phyloP scores from a whole-genome alignment of 371 early-diverging fungal species.

The Mucor racemosus region DNA sequence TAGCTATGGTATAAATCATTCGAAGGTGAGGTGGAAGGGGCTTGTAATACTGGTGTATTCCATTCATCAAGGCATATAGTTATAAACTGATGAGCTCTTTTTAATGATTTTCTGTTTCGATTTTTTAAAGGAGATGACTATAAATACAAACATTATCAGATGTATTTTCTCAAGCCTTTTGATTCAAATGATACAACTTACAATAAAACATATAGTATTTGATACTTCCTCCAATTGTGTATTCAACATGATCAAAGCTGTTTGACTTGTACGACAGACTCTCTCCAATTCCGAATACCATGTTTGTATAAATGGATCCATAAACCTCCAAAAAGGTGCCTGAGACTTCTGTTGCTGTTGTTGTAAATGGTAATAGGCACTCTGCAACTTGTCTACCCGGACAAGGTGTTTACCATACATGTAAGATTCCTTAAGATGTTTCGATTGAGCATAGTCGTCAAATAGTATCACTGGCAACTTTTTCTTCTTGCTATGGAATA shows the following conservation, averaged over 20 bases:
- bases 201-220: conserved; percentile 8
- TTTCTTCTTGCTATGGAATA: conserved; percentile 5
- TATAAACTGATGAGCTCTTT: conserved; percentile 14
- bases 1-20: background rate
- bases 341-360: conserved; percentile 5
- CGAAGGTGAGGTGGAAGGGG: background rate
- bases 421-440: conserved; percentile 13
- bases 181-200: conserved; percentile 6
- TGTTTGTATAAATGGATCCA: conserved; percentile 16
- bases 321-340: conserved; percentile 7
- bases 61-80: conserved; percentile 15
- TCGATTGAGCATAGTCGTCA: conserved; percentile 12
- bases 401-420: conserved; percentile 16
- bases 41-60: background rate
- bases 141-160: background rate
- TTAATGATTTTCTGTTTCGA: conserved; percentile 3
- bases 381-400: conserved; percentile 7
- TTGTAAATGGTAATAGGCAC: conserved; percentile 7
- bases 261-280: conserved; percentile 5
- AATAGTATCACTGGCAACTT: conserved; percentile 10
- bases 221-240: conserved; percentile 15
- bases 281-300: conserved; percentile 24
- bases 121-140: conserved; percentile 26
- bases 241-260: background rate
- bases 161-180: too few relatives aligned